A percentile compares a stretch with the other conserved stretches of the same genome.
These are phyloP conservation scores for Mantamonas sphyraenae DNA, from an alignment of 78 protist genomes.

Conservation along the genomic window DNA sequence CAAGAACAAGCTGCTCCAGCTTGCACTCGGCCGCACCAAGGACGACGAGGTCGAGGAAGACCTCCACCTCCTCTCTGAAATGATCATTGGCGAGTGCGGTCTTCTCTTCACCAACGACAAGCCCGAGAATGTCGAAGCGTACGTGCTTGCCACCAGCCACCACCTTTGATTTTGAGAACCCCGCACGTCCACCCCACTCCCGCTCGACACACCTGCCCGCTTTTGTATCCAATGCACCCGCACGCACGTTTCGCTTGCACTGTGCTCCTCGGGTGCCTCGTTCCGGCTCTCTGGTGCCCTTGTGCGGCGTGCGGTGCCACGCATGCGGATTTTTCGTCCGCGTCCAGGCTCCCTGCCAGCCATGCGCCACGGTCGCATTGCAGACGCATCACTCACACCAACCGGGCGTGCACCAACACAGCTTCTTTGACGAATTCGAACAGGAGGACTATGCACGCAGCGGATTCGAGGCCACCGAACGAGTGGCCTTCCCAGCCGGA, in stretches of 20 bases:
- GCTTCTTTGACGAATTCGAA: slow-evolving; percentile 24
- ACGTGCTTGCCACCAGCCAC: too few relatives aligned
- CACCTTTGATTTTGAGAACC: too few relatives aligned
- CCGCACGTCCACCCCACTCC: too few relatives aligned
- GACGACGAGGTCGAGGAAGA: slow-evolving; percentile 36
- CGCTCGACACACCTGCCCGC: too few relatives aligned
- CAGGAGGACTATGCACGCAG: slow-evolving; percentile 75
- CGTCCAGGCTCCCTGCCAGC: too few relatives aligned
- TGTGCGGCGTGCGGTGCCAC: too few relatives aligned
- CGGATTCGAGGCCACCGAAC: slow-evolving; percentile 65
- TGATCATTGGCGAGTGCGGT: slow-evolving; percentile 58
- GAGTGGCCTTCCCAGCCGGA: slow-evolving; percentile 33
- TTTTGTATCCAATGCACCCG: too few relatives aligned
- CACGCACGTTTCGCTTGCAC: too few relatives aligned
- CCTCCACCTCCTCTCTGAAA: slow-evolving; percentile 32
- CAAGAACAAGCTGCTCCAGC: slow-evolving; percentile 64
- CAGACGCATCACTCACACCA: not conserved
- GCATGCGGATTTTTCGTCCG: too few relatives aligned
- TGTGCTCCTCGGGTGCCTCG: too few relatives aligned
- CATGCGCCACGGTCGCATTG: too few relatives aligned
- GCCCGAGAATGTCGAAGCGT: slow-evolving; percentile 25
- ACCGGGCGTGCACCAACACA: not conserved
- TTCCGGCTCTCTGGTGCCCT: too few relatives aligned
- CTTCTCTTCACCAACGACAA: slow-evolving; percentile 68
- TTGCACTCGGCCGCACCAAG: slow-evolving; percentile 66